Evolutionary conservation across 805 yeast genomes (phyloP).

Genomic region (Metschnikowia amazonensis): DNA sequence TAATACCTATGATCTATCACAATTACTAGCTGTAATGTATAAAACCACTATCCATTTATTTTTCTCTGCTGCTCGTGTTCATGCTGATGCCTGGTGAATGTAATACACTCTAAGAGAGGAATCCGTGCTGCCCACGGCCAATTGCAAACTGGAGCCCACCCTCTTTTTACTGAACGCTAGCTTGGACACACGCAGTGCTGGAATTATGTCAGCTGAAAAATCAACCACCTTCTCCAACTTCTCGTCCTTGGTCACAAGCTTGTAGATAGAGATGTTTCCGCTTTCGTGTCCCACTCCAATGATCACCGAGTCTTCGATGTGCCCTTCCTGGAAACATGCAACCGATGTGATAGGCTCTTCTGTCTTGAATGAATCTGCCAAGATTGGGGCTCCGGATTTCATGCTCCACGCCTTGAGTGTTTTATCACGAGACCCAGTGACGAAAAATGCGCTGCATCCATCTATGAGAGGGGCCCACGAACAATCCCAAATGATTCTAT

Average conservation of each 20-base stretch:
- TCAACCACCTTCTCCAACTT: constrained; percentile 22
- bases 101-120: constrained; percentile 50
- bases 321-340: constrained; percentile 38
- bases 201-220: constrained; percentile 43
- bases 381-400: constrained; percentile 7
- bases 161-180: constrained; percentile 49
- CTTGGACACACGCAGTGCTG: constrained; percentile 60
- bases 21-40: too few relatives aligned
- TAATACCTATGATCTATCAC: too few relatives aligned
- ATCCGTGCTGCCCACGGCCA: constrained; percentile 68
- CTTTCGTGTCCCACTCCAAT: constrained; percentile 68
- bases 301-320: constrained; percentile 25
- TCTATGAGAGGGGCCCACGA: constrained; percentile 65
- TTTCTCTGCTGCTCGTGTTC: too few relatives aligned
- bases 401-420: constrained; percentile 69
- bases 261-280: constrained; percentile 53
- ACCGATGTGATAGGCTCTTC: constrained; percentile 64
- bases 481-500: constrained; percentile 93
- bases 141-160: constrained; percentile 12
- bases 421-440: constrained; percentile 87
- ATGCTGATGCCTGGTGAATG: too few relatives aligned
- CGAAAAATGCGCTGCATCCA: constrained; percentile 40
- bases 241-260: constrained; percentile 9
- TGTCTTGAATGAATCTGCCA: constrained; percentile 39
- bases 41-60: too few relatives aligned